A percentile compares a stretch with the other conserved stretches of the same genome.
Conservation (phyloP, 306 rosid genomes). For the Fragaria vesca region DNA sequence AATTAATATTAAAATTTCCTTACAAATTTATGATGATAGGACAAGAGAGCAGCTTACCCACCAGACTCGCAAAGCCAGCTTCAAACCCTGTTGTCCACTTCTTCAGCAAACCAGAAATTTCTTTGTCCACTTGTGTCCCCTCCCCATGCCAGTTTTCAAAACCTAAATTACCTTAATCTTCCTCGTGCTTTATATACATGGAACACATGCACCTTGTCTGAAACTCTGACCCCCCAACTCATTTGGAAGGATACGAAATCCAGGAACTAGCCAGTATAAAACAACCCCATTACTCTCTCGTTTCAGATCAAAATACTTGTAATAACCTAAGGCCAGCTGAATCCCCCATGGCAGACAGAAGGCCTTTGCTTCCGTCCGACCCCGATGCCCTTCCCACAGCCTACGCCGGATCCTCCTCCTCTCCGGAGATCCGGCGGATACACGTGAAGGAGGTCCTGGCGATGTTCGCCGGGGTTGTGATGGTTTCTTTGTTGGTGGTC, state of each 20-base stretch:
- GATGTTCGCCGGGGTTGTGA: slow-evolving; percentile 39
- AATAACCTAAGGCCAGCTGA: neutral
- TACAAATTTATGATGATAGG: too few relatives aligned
- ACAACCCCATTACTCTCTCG: neutral
- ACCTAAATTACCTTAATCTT: neutral
- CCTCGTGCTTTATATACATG: neutral
- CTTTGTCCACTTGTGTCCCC: slow-evolving; percentile 9
- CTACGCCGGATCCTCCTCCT: slow-evolving; percentile 24
- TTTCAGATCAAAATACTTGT: neutral
- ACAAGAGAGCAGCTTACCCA: neutral
- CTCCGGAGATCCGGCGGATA: slow-evolving; percentile 8
- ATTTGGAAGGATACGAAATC: neutral
- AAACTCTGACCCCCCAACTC: neutral
- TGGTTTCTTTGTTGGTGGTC: slow-evolving; percentile 39
- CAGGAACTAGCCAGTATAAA: neutral
- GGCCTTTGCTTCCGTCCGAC: slow-evolving; percentile 22
- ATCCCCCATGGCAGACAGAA: slow-evolving; percentile 27
- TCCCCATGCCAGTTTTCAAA: neutral
- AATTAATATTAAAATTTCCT: too few relatives aligned
- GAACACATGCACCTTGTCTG: slow-evolving; percentile 11
- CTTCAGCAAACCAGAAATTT: slow-evolving; percentile 6
- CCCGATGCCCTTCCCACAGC: slow-evolving; percentile 35
- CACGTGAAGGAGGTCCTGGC: slow-evolving; percentile 25
- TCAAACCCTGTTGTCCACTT: slow-evolving; percentile 21
- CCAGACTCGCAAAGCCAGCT: slow-evolving; percentile 5